Percentiles rank a stretch among this genome's conserved stretches.
phyloP scores from a whole-genome alignment of 305 asterid species.

The Plantago lanceolata region DNA sequence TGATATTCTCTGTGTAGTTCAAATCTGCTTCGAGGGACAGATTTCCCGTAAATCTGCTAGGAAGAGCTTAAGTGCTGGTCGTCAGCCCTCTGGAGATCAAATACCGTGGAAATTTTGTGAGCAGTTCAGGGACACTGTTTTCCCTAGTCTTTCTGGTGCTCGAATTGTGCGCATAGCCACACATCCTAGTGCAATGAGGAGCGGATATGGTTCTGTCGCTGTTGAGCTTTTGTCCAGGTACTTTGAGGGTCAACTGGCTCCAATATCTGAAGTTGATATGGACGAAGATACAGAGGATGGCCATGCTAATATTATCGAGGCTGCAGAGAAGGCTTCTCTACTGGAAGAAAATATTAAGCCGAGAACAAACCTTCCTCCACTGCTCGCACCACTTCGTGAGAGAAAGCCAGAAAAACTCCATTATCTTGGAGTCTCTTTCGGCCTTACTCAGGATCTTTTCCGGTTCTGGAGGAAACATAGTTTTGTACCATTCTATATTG shows the following conservation, averaged over 20 bases:
- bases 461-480: constrained; percentile 52
- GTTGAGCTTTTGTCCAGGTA: constrained; percentile 43
- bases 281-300: constrained; percentile 33
- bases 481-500: constrained; percentile 51
- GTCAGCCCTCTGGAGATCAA: constrained; percentile 23
- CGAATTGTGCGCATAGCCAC: constrained; percentile 28
- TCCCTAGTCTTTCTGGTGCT: constrained; percentile 27
- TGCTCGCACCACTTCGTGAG: constrained; percentile 46
- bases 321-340: constrained; percentile 53
- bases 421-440: constrained; percentile 50
- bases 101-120: constrained; percentile 29
- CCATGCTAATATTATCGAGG: constrained; percentile 33
- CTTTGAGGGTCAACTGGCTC: constrained; percentile 48
- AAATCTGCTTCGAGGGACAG: constrained; percentile 51
- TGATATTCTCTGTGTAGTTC: constrained; percentile 46
- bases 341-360: constrained; percentile 49
- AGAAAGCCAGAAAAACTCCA: constrained; percentile 51
- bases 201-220: constrained; percentile 54
- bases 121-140: constrained; percentile 22
- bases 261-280: constrained; percentile 36
- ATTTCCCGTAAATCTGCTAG: constrained; percentile 45
- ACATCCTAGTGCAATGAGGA: constrained; percentile 57
- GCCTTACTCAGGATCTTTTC: constrained; percentile 47
- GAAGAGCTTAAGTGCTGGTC: constrained; percentile 23
- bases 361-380: constrained; percentile 43